Evolutionary conservation across 2,329 filamentous ascomycete genomes (phyloP), one percentile per base, ranked within the genome.

Genomic region (Verticillium tricorpus): DNA sequence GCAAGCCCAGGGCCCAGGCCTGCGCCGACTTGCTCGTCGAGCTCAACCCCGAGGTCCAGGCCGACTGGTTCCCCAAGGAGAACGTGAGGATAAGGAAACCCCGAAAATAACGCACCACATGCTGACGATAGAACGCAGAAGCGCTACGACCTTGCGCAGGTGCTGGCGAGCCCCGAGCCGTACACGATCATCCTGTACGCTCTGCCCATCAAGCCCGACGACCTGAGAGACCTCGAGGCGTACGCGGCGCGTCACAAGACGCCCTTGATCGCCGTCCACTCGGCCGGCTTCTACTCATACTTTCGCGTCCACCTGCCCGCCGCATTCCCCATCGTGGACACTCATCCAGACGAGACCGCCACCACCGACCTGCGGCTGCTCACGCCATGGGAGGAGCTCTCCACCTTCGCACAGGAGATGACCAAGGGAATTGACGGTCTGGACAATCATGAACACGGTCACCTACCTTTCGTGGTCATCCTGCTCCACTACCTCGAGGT

Each of bases 291-390:
- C 78, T 96, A 95, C 75, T 91, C 92, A 2, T 91, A 91, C 67
- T 96, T 98, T 73, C 90, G 88, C n/a, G 81, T 96, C 32, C 82
- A 85, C 67, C 79, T 97, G 32, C 89, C 91, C 11, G 81, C 86
- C n/a, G 86, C 88, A 32, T 97, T 96, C 69, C 93, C 94, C 5
- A 90, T 99, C 62, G 91, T 99, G 65, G 94, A 99, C 72, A 98
- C 95, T 55, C 95, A 99, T 71, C 95, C 95, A 1, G 93, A 96
- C 65, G 87, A 92, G 50, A 91, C 92, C 45, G 88, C 92, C 8
- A 95, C 87, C 0, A 89, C 90, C 61, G 95, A 99, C 69, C 82
- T 99, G 37, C 88, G 95, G 58, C 82, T 99, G 14, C 78, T 97
- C 5, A 85, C 83, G 37, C 94, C 95, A 39, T 99, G 95, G 94